Evolutionary conservation across 495 filamentous ascomycete species (phyloP), one percentile per base, ranked within the genome.

Genomic region (Thermothielavioides terrestris): DNA sequence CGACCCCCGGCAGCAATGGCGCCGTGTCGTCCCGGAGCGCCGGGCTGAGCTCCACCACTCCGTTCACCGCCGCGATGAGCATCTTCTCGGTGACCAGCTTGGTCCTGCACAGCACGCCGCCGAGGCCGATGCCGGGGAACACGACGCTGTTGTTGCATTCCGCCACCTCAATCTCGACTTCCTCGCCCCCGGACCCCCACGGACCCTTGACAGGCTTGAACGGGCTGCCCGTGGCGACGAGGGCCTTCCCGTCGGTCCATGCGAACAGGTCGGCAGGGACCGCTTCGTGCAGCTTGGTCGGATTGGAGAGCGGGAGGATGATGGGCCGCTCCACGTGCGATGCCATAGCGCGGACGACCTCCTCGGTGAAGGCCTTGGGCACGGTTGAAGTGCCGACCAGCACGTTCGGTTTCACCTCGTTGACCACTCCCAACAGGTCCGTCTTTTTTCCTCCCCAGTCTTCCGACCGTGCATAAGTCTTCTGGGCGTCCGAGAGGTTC

Each of bases 121-220:
- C 89, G 2, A 94, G 79, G 0, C 88, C 89, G 49, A 95, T 89
- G 0, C 85, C 88, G 0, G 88, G 87, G 68, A 92, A 94, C 21
- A 80, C 81, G n/a, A 83, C 85, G 4, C 83, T 85, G 66, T 94
- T 94, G 68, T 95, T 95, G 72, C 89, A 94, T 62, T 94, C 89
- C 21, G 86, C 87, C 7, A 94, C 73, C 31, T 88, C 80, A 42
- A 75, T 61, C 47, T 62, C 58, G 28, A 83, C 75, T 46, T 79
- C 76, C 25, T 67, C 60, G 1, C 85, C 86, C 15, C 79, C 69
- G 0, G 39, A 3, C 7, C 71, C 71, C 72, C 72, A 75, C 2
- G 68, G 71, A 8, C 82, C 79, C 45, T 77, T 76, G 9, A 94
- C 86, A 0, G 89, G 84, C 1, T 79, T 77, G 63, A 94, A 95